Base-by-base conservation (phyloP, 345 rosid species). In the Heritiera littoralis region DNA sequence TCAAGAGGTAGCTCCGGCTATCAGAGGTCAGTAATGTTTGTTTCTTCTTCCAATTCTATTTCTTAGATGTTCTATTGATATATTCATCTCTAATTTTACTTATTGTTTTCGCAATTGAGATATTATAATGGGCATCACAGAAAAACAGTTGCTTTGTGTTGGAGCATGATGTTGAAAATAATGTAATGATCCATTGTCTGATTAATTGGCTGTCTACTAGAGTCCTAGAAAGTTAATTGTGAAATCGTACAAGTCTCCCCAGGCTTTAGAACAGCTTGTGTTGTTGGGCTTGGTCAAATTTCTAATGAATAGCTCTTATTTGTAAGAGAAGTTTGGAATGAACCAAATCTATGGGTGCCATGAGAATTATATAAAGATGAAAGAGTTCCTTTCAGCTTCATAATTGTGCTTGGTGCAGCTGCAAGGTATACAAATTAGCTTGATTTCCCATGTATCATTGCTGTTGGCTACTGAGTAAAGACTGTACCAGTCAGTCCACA, bases 1-100 rank as follows among this genome's bases (percentile, higher is more conserved):
- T 87, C 89, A 51, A 90, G 97, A 85, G 84, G 85, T 82, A 88
- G 83, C 85, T 84, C 97, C 75, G 75, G 90, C 80, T 91, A 87
- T 84, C 92, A 85, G 84, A 92, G 99, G 99, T 94, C 81, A 86
- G 87, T 80, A 32, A 28, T 67, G 78, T 59, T 74, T 72, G 52
- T 73, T 72, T 66, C 58, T 67, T 73, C 73, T 9, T 41, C 43
- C 74, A 63, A 17, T 77, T 68, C n/a, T 17, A 14, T 52, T 32
- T 72, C 63, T 17, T 72, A 15, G 75, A 15, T 72, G 13, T 49
- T 71, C 14, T 32, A 5, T 48, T 20, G 6, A 52, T 67, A 17
- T 18, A 18, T 10, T 43, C 72, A 43, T 43, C 56, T 70, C 11
- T 3, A 48, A 20, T 10, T 72, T 32, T 17, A 4, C 61, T 52